These are phyloP conservation scores for Amorphotheca resinae DNA, from an alignment of 495 filamentous ascomycete species.

Conservation along the genomic window DNA sequence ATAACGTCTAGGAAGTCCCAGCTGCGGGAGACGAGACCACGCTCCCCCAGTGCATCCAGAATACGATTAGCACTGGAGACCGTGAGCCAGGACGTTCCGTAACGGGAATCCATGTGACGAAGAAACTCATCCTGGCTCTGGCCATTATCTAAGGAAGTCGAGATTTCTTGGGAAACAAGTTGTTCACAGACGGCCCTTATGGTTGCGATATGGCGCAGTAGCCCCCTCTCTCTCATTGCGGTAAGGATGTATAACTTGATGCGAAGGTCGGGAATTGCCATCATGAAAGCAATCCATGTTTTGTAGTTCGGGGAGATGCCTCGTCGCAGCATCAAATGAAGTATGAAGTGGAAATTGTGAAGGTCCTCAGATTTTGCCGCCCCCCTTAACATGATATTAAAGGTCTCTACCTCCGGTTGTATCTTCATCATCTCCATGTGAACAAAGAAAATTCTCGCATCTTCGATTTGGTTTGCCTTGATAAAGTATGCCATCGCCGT, in stretches of 20 bases:
- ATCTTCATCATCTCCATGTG: conserved; percentile 7
- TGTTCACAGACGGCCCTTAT: conserved; percentile 4
- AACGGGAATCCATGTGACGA: conserved; percentile 12
- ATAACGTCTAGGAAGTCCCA: conserved; percentile 13
- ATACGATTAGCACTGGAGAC: conserved; percentile 8
- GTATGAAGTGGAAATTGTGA: conserved; percentile 14
- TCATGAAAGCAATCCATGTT: conserved; percentile 18
- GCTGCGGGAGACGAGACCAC: conserved; percentile 11
- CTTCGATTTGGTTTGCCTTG: conserved; percentile 3
- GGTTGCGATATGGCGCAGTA: conserved; percentile 1
- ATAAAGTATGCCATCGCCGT: conserved; percentile 12
- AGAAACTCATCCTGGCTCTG: conserved; percentile 11
- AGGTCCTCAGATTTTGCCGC: conserved; percentile 11
- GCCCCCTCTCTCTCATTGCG: conserved; percentile 14
- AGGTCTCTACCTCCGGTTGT: conserved; percentile 7
- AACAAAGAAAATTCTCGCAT: conserved; percentile 11
- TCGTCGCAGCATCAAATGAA: conserved; percentile 12
- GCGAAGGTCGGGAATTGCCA: conserved; percentile 1
- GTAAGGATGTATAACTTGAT: conserved; percentile 7
- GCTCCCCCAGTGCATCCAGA: conserved; percentile 7
- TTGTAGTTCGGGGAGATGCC: conserved; percentile 8
- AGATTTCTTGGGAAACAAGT: conserved; percentile 7
- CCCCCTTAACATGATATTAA: conserved; percentile 16
- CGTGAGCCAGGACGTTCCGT: conserved; percentile 11
- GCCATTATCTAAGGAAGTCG: conserved; percentile 2